These are phyloP conservation scores for Apodospora peruviana DNA, from an alignment of 495 filamentous ascomycete species.

Conservation along the genomic window DNA sequence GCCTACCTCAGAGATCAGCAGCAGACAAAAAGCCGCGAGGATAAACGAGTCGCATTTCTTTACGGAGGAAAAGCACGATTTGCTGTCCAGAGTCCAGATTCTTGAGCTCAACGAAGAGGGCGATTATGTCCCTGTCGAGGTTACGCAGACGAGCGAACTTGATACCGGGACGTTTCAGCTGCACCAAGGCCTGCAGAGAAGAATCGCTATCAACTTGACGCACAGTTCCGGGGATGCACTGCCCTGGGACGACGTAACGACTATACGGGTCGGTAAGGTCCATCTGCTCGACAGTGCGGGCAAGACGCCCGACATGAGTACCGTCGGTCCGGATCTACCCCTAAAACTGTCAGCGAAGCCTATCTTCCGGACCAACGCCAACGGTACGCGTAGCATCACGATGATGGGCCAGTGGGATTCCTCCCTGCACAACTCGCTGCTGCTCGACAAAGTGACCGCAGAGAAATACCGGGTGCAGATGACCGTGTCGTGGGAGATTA, in stretches of 20 bases:
- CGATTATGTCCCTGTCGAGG: constrained; percentile 88
- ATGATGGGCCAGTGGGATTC: constrained; percentile 94
- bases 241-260: constrained; percentile 75
- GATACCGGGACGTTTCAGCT: constrained; percentile 89
- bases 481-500: constrained; percentile 75
- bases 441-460: constrained; percentile 83
- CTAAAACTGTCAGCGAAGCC: constrained; percentile 73
- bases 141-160: constrained; percentile 73
- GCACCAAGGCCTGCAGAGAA: constrained; percentile 89
- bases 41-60: constrained; percentile 90
- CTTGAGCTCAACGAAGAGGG: constrained; percentile 87
- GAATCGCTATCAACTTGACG: constrained; percentile 76
- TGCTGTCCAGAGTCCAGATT: constrained; percentile 81
- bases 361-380: constrained; percentile 70
- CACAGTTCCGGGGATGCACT: constrained; percentile 85
- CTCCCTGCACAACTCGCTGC: constrained; percentile 78
- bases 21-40: constrained; percentile 62
- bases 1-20: constrained; percentile 37
- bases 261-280: constrained; percentile 71
- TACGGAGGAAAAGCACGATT: constrained; percentile 86
- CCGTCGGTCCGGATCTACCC: constrained; percentile 64
- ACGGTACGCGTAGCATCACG: constrained; percentile 85
- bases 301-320: constrained; percentile 72
- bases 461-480: constrained; percentile 91
- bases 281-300: constrained; percentile 78